These are phyloP conservation scores for Lumnitzera racemosa DNA, from an alignment of 345 rosid species.

Conservation along the genomic window DNA sequence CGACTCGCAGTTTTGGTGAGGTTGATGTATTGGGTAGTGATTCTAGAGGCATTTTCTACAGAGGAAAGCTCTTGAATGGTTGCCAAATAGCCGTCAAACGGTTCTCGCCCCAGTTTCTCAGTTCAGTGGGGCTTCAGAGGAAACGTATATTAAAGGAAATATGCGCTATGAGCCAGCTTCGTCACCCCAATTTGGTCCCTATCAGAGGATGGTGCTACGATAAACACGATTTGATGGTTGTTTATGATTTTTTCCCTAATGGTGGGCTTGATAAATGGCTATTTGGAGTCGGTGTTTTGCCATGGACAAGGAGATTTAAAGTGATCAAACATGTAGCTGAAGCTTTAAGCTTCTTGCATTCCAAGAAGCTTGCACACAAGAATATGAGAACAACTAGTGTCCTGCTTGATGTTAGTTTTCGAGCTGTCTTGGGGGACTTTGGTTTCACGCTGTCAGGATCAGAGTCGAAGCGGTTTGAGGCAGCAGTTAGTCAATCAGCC, in stretches of 20 bases:
- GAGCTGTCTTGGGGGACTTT: conserved; percentile 39
- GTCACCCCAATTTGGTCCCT: conserved; percentile 38
- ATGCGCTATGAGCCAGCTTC: conserved; percentile 26
- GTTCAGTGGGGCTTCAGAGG: conserved; percentile 25
- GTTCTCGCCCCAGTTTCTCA: conserved; percentile 25
- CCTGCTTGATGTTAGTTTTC: conserved; percentile 40
- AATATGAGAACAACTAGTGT: conserved; percentile 42
- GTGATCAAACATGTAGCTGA: conserved; percentile 32
- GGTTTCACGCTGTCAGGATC: conserved; percentile 31
- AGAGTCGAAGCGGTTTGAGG: conserved; percentile 28
- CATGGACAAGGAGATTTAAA: conserved; percentile 36
- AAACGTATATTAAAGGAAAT: conserved; percentile 32
- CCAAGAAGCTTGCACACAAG: conserved; percentile 38
- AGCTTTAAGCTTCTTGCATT: conserved; percentile 32
- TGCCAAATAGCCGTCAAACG: conserved; percentile 37
- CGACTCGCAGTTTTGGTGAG: conserved; percentile 34
- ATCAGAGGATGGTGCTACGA: conserved; percentile 45
- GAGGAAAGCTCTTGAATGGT: conserved; percentile 38
- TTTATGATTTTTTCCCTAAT: conserved; percentile 33
- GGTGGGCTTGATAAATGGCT: conserved; percentile 43
- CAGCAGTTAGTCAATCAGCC: conserved; percentile 25
- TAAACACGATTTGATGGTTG: conserved; percentile 27
- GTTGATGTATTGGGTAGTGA: conserved; percentile 32
- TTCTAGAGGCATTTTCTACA: conserved; percentile 25
- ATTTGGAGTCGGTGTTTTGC: conserved; percentile 37